Evolutionary conservation across 176 grass and related monocot genomes (phyloP).

Genomic region (Avena atlantica): DNA sequence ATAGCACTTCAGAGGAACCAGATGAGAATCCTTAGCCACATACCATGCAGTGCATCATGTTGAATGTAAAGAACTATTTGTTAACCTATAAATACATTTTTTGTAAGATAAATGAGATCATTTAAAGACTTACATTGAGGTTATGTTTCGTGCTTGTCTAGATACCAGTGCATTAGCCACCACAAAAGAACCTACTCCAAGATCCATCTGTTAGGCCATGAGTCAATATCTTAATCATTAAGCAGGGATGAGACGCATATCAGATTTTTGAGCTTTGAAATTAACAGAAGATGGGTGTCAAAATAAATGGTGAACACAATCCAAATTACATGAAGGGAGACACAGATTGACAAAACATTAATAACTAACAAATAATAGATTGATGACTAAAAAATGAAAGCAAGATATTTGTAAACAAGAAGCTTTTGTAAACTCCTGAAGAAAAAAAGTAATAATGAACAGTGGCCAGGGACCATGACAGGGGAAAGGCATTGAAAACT

Average conservation of each 20-base stretch:
- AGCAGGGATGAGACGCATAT: background rate
- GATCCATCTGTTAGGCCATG: slow-evolving; percentile 85
- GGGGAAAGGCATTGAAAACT: background rate
- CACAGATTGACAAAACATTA: slow-evolving; percentile 9
- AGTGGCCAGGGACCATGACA: background rate
- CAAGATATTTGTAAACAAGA: background rate
- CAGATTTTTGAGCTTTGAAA: slow-evolving; percentile 37
- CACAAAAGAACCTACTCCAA: slow-evolving; percentile 97
- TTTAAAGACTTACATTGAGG: slow-evolving; percentile 59
- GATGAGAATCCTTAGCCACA: background rate
- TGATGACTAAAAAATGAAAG: background rate
- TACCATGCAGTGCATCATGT: background rate
- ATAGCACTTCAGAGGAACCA: slow-evolving; percentile 10
- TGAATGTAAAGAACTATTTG: background rate
- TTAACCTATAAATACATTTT: too few species aligned
- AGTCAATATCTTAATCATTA: background rate
- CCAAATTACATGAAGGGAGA: background rate
- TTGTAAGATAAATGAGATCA: too few species aligned
- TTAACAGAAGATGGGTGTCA: background rate
- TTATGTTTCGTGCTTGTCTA: slow-evolving; percentile 78
- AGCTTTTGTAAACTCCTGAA: background rate
- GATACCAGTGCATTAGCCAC: slow-evolving; percentile 89
- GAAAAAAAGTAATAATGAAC: background rate
- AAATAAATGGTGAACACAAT: slow-evolving; percentile 1
- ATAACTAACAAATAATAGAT: slow-evolving; percentile 12